Evolutionary conservation across 2,329 filamentous ascomycete genomes (phyloP), one percentile per base, ranked within the genome.

Genomic region (Coniochaeta sp.): DNA sequence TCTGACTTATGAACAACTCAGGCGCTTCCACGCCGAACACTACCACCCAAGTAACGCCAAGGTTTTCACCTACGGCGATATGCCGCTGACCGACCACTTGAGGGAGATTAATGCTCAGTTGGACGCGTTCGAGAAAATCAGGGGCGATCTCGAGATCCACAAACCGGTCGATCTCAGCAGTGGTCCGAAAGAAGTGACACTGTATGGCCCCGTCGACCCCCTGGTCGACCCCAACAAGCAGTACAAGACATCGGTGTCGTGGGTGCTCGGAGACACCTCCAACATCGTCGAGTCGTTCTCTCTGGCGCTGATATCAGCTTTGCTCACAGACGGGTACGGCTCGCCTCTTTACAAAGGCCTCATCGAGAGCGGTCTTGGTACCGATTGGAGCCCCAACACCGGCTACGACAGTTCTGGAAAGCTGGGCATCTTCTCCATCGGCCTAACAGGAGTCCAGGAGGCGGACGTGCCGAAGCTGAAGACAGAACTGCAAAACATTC

Each of bases 1-100:
- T 67, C 78, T 99, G 62, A 98, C 93, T 0, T 93, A 97, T 74
- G 86, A 93, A 68, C 90, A 97, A 72, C 79, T 99, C 57, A 89
- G 87, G 69, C 84, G 88, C 47, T 99, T 96, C 73, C 96, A 98
- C 65, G 88, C 88, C 50, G 86, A 92, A 65, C 92, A 99, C 75
- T 99, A 99, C 72, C 93, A 99, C 73, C 95, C 95, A 0, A 98
- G 92, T 76, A 99, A 99, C 74, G 89, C 93, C 54, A 98, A 97
- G 75, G 81, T 99, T 50, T 87, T 98, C 69, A 97, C 95, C 0
- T 99, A 99, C 67, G 95, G 95, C 58, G 89, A 97, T 70, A 92
- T 98, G 85, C 89, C 92, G 1, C 77, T 99, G 62, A 80, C 80
- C 2, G 88, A 91, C 59, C 95, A 99, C 71, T 74, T 98, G 58